A percentile compares a stretch with the other conserved stretches of the same genome.
Evolutionary conservation across 1,284 basidiomycete species (phyloP).

Genomic region (Mycena sp.): DNA sequence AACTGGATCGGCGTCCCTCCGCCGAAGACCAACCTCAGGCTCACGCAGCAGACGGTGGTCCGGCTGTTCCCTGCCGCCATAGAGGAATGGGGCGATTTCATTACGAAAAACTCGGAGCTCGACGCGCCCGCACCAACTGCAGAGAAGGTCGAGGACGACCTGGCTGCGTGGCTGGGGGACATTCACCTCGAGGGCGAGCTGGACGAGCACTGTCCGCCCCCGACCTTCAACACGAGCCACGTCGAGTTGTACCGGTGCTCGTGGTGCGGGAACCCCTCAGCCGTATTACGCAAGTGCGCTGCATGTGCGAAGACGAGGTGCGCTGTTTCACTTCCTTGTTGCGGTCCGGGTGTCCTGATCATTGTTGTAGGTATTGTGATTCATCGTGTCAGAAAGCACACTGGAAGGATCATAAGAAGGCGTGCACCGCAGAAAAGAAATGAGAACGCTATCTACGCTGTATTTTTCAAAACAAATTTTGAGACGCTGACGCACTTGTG

Average conservation of each 20-base stretch:
- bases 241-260: constrained; percentile 63
- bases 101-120: constrained; percentile 46
- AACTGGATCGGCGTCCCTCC: constrained; percentile 53
- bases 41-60: constrained; percentile 58
- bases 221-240: constrained; percentile 27
- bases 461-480: no score
- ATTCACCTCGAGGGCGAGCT: constrained; percentile 53
- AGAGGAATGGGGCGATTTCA: constrained; percentile 55
- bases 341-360: background rate
- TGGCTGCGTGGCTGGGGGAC: constrained; percentile 64
- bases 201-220: constrained; percentile 32
- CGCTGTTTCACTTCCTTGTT: constrained; percentile 2
- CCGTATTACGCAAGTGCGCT: constrained; percentile 60
- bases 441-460: background rate
- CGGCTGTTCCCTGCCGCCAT: constrained; percentile 51
- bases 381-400: constrained; percentile 57
- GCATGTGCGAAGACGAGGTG: constrained; percentile 56
- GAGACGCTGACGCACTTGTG: no score
- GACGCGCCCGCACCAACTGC: constrained; percentile 34
- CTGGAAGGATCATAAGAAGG: constrained; percentile 57
- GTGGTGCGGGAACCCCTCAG: constrained; percentile 67
- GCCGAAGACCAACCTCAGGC: constrained; percentile 58
- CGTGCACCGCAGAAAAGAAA: constrained; percentile 35
- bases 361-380: constrained; percentile 57
- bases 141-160: constrained; percentile 59